A percentile compares a stretch with the other conserved stretches of the same genome.
Evolutionary conservation across 2,329 filamentous ascomycete genomes (phyloP).

Genomic region (Cucurbitaria berberidis): DNA sequence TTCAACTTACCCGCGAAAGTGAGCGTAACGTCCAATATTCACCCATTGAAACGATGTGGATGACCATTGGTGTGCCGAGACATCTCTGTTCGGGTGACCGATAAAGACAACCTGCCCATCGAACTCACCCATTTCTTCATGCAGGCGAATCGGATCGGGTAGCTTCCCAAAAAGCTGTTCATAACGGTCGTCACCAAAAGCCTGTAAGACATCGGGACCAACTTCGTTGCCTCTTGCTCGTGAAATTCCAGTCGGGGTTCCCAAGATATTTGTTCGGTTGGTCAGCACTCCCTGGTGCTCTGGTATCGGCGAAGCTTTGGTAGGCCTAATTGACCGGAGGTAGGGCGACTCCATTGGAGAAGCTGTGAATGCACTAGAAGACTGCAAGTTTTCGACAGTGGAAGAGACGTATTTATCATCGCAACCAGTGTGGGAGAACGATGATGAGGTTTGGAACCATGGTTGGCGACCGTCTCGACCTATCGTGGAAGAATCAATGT

Average conservation of each 20-base stretch:
- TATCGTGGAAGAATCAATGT: no score
- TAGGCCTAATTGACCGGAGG: background rate
- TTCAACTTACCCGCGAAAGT: constrained; percentile 51
- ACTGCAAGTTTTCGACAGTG: background rate
- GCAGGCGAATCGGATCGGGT: constrained; percentile 50
- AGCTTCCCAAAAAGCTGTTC: constrained; percentile 51
- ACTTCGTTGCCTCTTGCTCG: constrained; percentile 6
- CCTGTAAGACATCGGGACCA: constrained; percentile 5
- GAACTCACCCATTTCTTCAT: constrained; percentile 33
- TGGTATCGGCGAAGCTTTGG: background rate
- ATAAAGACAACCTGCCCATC: constrained; percentile 55
- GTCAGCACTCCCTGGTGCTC: background rate
- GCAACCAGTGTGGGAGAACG: no score
- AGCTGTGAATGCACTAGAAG: background rate
- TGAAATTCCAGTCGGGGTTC: background rate
- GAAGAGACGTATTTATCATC: constrained; percentile 8
- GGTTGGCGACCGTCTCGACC: no score
- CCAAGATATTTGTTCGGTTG: background rate
- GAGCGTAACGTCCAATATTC: constrained; percentile 54
- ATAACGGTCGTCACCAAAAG: constrained; percentile 31
- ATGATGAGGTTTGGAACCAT: no score
- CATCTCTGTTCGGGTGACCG: constrained; percentile 55
- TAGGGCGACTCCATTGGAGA: background rate
- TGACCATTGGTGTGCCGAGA: constrained; percentile 57
- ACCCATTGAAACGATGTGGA: constrained; percentile 50